Conservation (phyloP, 139 green algal species). For the Nannochloris sp. region DNA sequence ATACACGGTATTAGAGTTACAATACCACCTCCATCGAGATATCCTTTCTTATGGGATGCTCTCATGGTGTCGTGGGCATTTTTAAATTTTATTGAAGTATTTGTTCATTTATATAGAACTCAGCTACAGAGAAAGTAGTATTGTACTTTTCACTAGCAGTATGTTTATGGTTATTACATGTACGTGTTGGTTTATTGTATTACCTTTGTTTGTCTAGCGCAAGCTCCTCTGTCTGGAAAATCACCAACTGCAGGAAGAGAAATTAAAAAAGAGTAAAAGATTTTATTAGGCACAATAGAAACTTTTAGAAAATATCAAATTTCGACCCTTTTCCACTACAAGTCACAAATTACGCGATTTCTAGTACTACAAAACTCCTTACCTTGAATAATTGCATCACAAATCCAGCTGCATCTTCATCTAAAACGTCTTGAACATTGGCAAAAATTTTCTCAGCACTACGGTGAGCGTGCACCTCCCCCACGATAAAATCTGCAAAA, state of each 20-base stretch:
- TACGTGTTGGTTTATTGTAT: too few relatives aligned
- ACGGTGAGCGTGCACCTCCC: constrained; percentile 29
- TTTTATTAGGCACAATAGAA: too few relatives aligned
- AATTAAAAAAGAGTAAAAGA: too few relatives aligned
- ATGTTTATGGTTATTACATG: not conserved
- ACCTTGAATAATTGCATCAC: constrained; percentile 82
- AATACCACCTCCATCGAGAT: constrained; percentile 8
- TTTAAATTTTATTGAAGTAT: constrained; percentile 13
- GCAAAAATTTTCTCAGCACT: constrained; percentile 9
- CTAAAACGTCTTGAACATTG: constrained; percentile 14
- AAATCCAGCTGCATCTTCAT: constrained; percentile 73
- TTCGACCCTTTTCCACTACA: too few relatives aligned
- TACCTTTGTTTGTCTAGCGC: too few relatives aligned
- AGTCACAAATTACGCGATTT: too few relatives aligned
- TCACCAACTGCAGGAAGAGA: too few relatives aligned
- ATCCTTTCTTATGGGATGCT: constrained; percentile 32
- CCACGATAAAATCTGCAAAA: constrained; percentile 50
- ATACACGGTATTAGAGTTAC: not conserved
- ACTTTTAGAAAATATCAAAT: too few relatives aligned
- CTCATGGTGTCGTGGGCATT: constrained; percentile 10
- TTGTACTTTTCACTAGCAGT: not conserved
- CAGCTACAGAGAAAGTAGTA: not conserved
- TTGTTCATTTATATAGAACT: not conserved
- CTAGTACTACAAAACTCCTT: too few relatives aligned
- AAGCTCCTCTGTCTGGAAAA: constrained; percentile 2